These are phyloP conservation scores for Fraxinus anomala DNA, from an alignment of 257 asterid genomes.

Conservation along the genomic window DNA sequence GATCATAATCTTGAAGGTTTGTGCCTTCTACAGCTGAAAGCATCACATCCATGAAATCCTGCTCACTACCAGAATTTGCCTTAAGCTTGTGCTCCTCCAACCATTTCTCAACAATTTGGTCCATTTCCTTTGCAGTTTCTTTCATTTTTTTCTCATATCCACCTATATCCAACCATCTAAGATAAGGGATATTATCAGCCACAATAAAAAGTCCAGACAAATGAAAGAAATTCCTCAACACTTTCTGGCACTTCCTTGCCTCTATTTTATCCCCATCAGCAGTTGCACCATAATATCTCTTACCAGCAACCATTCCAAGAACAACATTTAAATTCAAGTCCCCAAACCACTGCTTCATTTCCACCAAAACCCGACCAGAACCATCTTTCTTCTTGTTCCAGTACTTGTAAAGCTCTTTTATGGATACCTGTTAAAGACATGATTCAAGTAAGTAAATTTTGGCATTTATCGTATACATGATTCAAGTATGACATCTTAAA, in stretches of 20 bases:
- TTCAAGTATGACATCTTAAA: no score
- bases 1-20: constrained; percentile 20
- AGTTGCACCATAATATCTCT: constrained; percentile 12
- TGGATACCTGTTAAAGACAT: constrained; percentile 5
- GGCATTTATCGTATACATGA: neutral
- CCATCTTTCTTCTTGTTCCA: neutral
- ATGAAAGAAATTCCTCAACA: constrained; percentile 26
- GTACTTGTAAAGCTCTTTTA: constrained; percentile 18
- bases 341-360: constrained; percentile 37
- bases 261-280: constrained; percentile 17
- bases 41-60: constrained; percentile 39
- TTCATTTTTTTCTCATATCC: constrained; percentile 41
- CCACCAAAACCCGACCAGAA: constrained; percentile 23
- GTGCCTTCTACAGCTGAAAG: constrained; percentile 11
- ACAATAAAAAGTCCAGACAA: constrained; percentile 20
- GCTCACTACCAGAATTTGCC: neutral
- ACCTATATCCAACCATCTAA: constrained; percentile 36
- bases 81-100: constrained; percentile 33
- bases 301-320: constrained; percentile 30
- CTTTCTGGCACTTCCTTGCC: constrained; percentile 23
- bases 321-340: constrained; percentile 31
- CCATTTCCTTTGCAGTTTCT: constrained; percentile 27
- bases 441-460: no score
- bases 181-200: constrained; percentile 33
- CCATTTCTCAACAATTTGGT: constrained; percentile 33